Evolutionary conservation across 2,329 filamentous ascomycete genomes (phyloP).

Genomic region (Pyrenochaeta sp.): DNA sequence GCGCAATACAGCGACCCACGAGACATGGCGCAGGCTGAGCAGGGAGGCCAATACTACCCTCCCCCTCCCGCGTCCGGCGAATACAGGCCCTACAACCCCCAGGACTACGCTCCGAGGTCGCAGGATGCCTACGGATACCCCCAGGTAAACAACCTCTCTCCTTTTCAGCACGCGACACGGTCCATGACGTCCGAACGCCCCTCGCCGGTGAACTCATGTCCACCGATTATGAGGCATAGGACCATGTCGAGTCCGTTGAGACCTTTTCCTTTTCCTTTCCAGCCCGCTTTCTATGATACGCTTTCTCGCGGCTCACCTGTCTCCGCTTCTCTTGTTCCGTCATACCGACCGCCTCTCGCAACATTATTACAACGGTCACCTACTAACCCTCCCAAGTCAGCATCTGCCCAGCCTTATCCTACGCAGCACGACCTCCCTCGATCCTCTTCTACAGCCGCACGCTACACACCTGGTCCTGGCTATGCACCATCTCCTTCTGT

Average conservation of each 20-base stretch:
- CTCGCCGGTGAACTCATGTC: conserved; percentile 27
- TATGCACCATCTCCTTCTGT: conserved; percentile 41
- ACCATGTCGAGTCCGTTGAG: conserved; percentile 24
- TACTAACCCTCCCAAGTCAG: conserved; percentile 45
- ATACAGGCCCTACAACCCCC: conserved; percentile 47
- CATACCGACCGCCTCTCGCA: conserved; percentile 47
- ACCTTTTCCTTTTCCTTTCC: conserved; percentile 23
- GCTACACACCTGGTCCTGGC: conserved; percentile 41
- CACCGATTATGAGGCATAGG: conserved; percentile 31
- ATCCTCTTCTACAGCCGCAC: conserved; percentile 31
- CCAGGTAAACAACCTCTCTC: conserved; percentile 47
- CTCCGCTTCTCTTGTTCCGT: conserved; percentile 39
- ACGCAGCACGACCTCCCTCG: conserved; percentile 9
- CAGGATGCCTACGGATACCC: conserved; percentile 39
- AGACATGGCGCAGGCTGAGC: conserved; percentile 38
- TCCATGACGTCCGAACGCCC: conserved; percentile 29
- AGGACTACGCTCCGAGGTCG: conserved; percentile 38
- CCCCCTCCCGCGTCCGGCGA: conserved; percentile 39
- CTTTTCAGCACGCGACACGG: conserved; percentile 38
- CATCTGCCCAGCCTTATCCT: conserved; percentile 14
- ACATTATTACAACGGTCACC: conserved; percentile 36
- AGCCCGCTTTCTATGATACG: conserved; percentile 22
- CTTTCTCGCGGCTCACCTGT: conserved; percentile 40
- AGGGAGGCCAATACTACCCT: conserved; percentile 39
- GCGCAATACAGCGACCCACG: conserved; percentile 27